Conservation (phyloP, 2,329 filamentous ascomycete species). For the Cercospora sp. region DNA sequence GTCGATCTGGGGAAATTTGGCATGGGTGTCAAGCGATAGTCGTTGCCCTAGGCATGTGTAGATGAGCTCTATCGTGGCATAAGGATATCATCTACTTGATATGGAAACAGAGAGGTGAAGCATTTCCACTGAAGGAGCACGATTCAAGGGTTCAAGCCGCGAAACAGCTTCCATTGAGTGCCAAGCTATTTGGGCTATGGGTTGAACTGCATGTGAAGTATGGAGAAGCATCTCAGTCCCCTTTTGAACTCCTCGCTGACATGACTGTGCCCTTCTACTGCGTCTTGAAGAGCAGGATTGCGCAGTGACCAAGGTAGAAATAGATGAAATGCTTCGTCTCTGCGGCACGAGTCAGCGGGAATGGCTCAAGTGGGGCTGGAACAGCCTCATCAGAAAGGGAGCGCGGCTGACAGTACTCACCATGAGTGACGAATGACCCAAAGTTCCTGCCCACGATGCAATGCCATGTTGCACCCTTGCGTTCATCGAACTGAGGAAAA, state of each 20-base stretch:
- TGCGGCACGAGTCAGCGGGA: slow-evolving; percentile 45
- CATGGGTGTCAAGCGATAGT: not conserved
- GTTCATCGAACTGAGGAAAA: slow-evolving; percentile 78
- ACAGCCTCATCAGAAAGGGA: not conserved
- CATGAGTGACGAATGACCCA: slow-evolving; percentile 97
- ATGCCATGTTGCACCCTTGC: slow-evolving; percentile 98
- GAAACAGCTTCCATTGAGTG: not conserved
- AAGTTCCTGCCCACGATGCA: slow-evolving; percentile 99
- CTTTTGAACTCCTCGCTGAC: not conserved
- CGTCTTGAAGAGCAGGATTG: slow-evolving; percentile 98
- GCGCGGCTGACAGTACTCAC: slow-evolving; percentile 54
- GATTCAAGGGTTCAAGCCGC: not conserved
- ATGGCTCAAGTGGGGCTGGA: slow-evolving; percentile 6
- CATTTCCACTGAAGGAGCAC: not conserved
- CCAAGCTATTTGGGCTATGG: not conserved
- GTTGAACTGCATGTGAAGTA: not conserved
- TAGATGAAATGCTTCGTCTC: slow-evolving; percentile 99
- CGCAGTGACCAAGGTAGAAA: slow-evolving; percentile 98
- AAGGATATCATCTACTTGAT: not conserved
- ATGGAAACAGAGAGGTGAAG: not conserved
- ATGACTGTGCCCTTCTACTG: slow-evolving; percentile 60
- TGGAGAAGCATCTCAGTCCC: not conserved
- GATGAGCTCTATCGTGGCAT: not conserved
- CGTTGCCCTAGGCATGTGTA: not conserved
- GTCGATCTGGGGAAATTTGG: slow-evolving; percentile 12